Base-by-base conservation (phyloP, 805 yeast species). In the Candida taoyuanica region DNA sequence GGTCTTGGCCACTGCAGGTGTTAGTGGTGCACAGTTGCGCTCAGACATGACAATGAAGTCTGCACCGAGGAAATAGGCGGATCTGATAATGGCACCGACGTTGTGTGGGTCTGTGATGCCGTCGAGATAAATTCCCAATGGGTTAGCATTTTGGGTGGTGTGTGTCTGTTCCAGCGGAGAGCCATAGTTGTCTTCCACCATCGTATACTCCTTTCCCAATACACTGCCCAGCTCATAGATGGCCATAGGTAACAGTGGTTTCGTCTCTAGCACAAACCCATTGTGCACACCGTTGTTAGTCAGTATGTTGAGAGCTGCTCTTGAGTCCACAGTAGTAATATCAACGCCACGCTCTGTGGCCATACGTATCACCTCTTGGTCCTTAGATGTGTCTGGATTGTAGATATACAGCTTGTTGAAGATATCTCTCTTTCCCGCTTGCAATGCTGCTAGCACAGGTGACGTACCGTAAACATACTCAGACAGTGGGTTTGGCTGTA, bases 61-160 rank as follows among this genome's bases (percentile, higher is more conserved):
- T 3, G 71, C 95, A 7, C 96, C 96, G 12, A 87, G 65, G 60
- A 71, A 87, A 61, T 78, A 82, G 0, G 94, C 91, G 3, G 88
- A 74, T 55, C 96, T 66, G 20, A 85, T 61, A 30, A 87, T 76
- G 17, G 91, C 93, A 7, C 96, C 96, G 49, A 85, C 67, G 56
- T 87, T 87, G 56, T 85, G 94, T 1, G 96, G 91, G 58, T 87
- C 96, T 12, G 85, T 76, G 31, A 88, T 70, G 42, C 84, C 86
- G 58, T 87, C 96, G 18, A 87, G 61, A 50, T 71, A 86, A 3
- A 87, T 48, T 0, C 87, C 96, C 14, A 88, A 50, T 3, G 96
- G 94, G 49, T 61, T 60, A 14, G 55, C 54, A 26, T 58, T 60
- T 17, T 43, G 43, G 2, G 56, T 46, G 8, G 24, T 15, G 24